phyloP scores from a whole-genome alignment of 75 land plant species.

The Selaginella moellendorffii region DNA sequence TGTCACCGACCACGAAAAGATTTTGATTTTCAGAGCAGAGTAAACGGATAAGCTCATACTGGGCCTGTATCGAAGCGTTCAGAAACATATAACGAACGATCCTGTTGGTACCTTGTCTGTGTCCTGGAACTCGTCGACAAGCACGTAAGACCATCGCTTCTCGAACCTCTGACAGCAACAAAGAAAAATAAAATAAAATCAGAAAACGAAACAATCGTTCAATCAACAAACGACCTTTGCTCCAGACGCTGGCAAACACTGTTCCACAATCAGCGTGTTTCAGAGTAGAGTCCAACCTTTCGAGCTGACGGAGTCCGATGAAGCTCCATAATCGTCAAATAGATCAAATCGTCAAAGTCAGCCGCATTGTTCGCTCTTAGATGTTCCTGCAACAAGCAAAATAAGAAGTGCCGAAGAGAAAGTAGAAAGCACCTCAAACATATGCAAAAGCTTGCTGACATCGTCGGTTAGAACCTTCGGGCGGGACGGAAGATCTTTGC shows the following conservation, averaged over 20 bases:
- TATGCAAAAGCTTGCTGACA: slow-evolving; percentile 7
- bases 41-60: slow-evolving; percentile 18
- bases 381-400: slow-evolving; percentile 7
- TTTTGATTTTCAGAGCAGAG: slow-evolving; percentile 9
- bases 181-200: background rate
- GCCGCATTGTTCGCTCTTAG: slow-evolving; percentile 19
- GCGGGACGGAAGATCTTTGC: background rate
- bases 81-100: background rate
- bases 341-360: slow-evolving; percentile 23
- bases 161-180: slow-evolving; percentile 8
- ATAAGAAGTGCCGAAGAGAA: background rate
- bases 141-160: slow-evolving; percentile 11
- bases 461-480: background rate
- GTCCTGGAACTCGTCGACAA: slow-evolving; percentile 25
- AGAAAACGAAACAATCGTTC: background rate
- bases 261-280: background rate
- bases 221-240: background rate
- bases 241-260: too few species aligned
- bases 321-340: slow-evolving; percentile 7
- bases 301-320: background rate
- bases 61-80: slow-evolving; percentile 10
- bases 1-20: slow-evolving; percentile 23
- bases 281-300: slow-evolving; percentile 5
- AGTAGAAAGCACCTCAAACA: slow-evolving; percentile 4
- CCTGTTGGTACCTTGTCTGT: slow-evolving; percentile 14